Evolutionary conservation across 768 basidiomycete species (phyloP).

Genomic region (Kwoniella heveanensis): DNA sequence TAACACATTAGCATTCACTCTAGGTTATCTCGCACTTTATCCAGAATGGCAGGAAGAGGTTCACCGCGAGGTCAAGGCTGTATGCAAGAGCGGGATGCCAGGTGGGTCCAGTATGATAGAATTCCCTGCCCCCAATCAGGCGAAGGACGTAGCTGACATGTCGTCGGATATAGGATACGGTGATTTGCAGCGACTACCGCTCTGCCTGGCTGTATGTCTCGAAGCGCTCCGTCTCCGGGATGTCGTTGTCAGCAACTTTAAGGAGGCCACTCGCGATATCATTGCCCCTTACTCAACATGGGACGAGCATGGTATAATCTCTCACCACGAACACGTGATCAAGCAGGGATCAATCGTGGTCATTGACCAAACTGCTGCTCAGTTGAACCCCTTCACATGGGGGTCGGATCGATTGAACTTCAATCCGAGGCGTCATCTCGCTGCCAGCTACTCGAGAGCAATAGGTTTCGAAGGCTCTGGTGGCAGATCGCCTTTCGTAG

Average conservation of each 20-base stretch:
- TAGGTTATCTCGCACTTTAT: conserved; percentile 46
- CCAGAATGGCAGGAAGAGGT: conserved; percentile 49
- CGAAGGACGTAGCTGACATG: too few relatives aligned
- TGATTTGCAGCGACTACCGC: conserved; percentile 25
- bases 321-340: conserved; percentile 22
- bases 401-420: conserved; percentile 6
- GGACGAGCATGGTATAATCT: conserved; percentile 22
- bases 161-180: conserved; percentile 25
- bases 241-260: conserved; percentile 32
- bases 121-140: too few relatives aligned
- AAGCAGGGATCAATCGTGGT: conserved; percentile 34
- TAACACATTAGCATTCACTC: conserved; percentile 45
- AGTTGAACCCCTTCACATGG: conserved; percentile 32
- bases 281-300: conserved; percentile 37
- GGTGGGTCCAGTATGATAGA: too few relatives aligned
- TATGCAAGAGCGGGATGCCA: conserved; percentile 28
- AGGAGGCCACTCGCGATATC: conserved; percentile 25
- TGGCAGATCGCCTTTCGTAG: conserved; percentile 13
- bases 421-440: conserved; percentile 26
- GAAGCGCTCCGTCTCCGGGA: conserved; percentile 42
- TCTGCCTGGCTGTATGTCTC: conserved; percentile 23
- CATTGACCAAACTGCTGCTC: conserved; percentile 31
- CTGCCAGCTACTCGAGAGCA: background rate
- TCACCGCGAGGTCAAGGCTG: conserved; percentile 33
- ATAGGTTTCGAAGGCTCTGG: background rate